Conservation (phyloP, 2,329 filamentous ascomycete species). For the Thielaviopsis euricoi region DNA sequence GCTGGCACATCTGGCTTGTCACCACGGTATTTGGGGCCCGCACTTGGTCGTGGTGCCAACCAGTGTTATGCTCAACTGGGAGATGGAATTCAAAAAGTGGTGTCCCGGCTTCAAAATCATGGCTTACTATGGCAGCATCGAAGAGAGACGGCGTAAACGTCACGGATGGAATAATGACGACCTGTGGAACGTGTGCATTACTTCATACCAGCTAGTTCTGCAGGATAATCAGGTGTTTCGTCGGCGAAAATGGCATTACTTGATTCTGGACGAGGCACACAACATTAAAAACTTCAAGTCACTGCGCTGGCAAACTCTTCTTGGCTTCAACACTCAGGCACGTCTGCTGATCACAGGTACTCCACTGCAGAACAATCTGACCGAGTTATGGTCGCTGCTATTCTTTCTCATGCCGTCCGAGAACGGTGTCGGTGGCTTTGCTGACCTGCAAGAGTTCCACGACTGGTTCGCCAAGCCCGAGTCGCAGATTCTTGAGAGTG, state of each 20-base stretch:
- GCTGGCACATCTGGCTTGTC: conserved; percentile 77
- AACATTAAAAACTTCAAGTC: conserved; percentile 99
- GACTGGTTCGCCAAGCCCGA: conserved; percentile 93
- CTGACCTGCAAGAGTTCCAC: conserved; percentile 87
- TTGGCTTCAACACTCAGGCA: conserved; percentile 82
- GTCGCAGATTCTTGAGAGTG: conserved; percentile 89
- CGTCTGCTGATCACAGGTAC: conserved; percentile 84
- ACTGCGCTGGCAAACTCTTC: conserved; percentile 85
- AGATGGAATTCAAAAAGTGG: conserved; percentile 99
- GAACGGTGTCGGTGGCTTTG: conserved; percentile 75
- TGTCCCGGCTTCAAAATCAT: conserved; percentile 95
- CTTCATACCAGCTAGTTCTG: conserved; percentile 89
- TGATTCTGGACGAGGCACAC: conserved; percentile 95
- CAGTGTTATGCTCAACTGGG: conserved; percentile 98
- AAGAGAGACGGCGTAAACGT: conserved; percentile 81
- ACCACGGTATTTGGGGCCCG: conserved; percentile 85
- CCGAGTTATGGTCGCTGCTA: conserved; percentile 88
- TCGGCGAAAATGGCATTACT: conserved; percentile 86
- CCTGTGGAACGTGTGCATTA: conserved; percentile 93
- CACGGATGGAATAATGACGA: conserved; percentile 88
- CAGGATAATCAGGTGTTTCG: conserved; percentile 92
- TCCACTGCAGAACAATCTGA: conserved; percentile 89
- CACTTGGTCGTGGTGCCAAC: conserved; percentile 94
- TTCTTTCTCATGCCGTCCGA: conserved; percentile 94
- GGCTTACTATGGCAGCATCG: conserved; percentile 87